Evolutionary conservation across 306 rosid genomes (phyloP), one percentile per base, ranked within the genome.

Genomic region (Dalbergia cochinchinensis): DNA sequence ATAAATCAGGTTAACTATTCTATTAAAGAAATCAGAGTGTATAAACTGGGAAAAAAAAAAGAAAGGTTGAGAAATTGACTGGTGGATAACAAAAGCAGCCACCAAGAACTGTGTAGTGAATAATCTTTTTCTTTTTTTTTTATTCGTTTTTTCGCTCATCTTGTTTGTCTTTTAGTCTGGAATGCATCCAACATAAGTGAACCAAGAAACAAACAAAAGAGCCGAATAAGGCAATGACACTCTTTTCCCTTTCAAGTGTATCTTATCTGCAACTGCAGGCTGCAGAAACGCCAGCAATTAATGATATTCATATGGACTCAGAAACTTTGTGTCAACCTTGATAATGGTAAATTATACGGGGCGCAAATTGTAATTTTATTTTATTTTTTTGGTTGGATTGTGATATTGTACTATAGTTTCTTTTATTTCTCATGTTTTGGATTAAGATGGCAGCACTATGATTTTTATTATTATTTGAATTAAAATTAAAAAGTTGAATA

Each of bases 121-220:
- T 42, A 42, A 7, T 42, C 9, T 6, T 5, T 42, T 37, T 37
- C 7, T 4, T 4, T 3, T 37, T 1, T 37, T 37, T 44, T 2
- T 44, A n/a, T n/a, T n/a, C n/a, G n/a, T 11, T 47, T 2, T 10
- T 45, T 54, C 34, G 15, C 5, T 20, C 31, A 54, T 1, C 19
- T 18, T 58, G 0, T 58, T 60, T 76, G 71, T 68, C 81, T 16
- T 62, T 5, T 74, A 22, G 73, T 51, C 3, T 13, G 42, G 19
- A 70, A 51, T 51, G 66, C 77, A 69, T 51, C 61, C 77, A 69
- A 60, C 59, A 47, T 4, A 16, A 74, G 67, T 39, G 59, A 37
- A 59, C 2, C 33, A 22, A n/a, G 53, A 41, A 64, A 41, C 68
- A 69, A 69, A 69, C 68, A 50, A 18, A 44, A 8, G 8, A 26